These are phyloP conservation scores for Cystobasidiopsis lactophilus DNA, from an alignment of 768 basidiomycete species.

Conservation along the genomic window DNA sequence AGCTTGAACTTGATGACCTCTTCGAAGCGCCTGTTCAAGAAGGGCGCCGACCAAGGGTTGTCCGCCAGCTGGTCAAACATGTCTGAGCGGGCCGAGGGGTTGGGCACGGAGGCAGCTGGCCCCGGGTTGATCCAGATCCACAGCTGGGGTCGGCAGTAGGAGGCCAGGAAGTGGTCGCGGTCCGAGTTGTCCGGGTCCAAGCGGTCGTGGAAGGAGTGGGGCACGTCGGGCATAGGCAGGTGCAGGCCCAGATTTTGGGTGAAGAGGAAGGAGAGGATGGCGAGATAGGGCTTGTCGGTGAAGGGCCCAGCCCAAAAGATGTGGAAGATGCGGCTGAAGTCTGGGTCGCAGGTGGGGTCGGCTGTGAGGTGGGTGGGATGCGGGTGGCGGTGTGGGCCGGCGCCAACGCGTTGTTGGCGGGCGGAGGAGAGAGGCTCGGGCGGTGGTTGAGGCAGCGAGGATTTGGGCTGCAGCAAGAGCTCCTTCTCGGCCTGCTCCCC, in stretches of 20 bases:
- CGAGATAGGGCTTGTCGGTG: slow-evolving; percentile 95
- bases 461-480: not conserved
- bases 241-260: slow-evolving; percentile 84
- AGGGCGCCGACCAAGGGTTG: slow-evolving; percentile 87
- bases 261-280: slow-evolving; percentile 78
- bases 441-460: slow-evolving; percentile 27
- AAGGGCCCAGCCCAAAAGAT: slow-evolving; percentile 99
- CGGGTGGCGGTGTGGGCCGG: slow-evolving; percentile 14
- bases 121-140: slow-evolving; percentile 99
- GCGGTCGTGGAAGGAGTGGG: slow-evolving; percentile 14
- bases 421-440: slow-evolving; percentile 29
- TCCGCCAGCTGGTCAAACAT: slow-evolving; percentile 56
- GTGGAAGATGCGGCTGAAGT: slow-evolving; percentile 75
- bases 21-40: slow-evolving; percentile 76
- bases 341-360: slow-evolving; percentile 54
- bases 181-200: slow-evolving; percentile 30
- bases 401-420: slow-evolving; percentile 4
- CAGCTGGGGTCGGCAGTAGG: slow-evolving; percentile 66
- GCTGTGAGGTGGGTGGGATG: slow-evolving; percentile 38
- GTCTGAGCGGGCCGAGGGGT: slow-evolving; percentile 52
- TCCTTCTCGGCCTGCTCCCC: too few relatives aligned
- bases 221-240: slow-evolving; percentile 19
- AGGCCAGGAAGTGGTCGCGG: slow-evolving; percentile 24
- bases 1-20: slow-evolving; percentile 83
- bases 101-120: slow-evolving; percentile 74